Conservation (phyloP, 1,139 yeast genomes). For the Yamadazyma triangularis region DNA sequence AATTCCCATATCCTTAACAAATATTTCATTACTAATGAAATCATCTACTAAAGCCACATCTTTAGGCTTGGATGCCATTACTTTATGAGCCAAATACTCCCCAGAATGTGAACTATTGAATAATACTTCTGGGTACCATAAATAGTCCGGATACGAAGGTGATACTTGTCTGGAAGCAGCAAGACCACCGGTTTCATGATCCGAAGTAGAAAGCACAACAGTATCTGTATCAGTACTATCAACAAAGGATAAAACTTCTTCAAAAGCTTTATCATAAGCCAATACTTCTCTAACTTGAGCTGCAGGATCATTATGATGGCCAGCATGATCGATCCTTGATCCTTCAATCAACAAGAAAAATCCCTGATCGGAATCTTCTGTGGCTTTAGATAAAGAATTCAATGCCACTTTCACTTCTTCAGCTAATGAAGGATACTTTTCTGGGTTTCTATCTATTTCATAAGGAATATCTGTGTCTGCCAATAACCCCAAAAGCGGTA, state of each 20-base stretch:
- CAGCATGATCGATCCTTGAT: slow-evolving; percentile 88
- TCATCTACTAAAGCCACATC: slow-evolving; percentile 21
- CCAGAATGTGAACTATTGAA: slow-evolving; percentile 67
- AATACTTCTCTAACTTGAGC: slow-evolving; percentile 60
- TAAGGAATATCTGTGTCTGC: slow-evolving; percentile 75
- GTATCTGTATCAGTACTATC: slow-evolving; percentile 65
- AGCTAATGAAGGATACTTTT: slow-evolving; percentile 63
- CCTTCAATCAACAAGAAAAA: slow-evolving; percentile 83
- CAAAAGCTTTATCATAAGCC: slow-evolving; percentile 68
- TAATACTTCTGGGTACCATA: slow-evolving; percentile 76
- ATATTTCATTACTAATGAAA: slow-evolving; percentile 37
- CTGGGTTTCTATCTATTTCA: slow-evolving; percentile 64
- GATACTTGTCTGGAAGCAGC: slow-evolving; percentile 68
- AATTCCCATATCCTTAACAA: slow-evolving; percentile 59
- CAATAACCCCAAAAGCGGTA: slow-evolving; percentile 70
- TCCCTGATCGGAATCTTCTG: slow-evolving; percentile 67
- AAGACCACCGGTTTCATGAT: slow-evolving; percentile 91
- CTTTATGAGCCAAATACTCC: slow-evolving; percentile 49
- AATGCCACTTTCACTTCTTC: slow-evolving; percentile 72
- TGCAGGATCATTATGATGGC: slow-evolving; percentile 84
- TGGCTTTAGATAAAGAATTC: slow-evolving; percentile 57
- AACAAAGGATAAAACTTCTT: slow-evolving; percentile 64
- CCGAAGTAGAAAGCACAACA: slow-evolving; percentile 71
- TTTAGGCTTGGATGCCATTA: slow-evolving; percentile 17
- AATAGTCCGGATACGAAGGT: slow-evolving; percentile 25